Conservation (phyloP, 2,329 filamentous ascomycete species). For the Bipolaris bicolor region DNA sequence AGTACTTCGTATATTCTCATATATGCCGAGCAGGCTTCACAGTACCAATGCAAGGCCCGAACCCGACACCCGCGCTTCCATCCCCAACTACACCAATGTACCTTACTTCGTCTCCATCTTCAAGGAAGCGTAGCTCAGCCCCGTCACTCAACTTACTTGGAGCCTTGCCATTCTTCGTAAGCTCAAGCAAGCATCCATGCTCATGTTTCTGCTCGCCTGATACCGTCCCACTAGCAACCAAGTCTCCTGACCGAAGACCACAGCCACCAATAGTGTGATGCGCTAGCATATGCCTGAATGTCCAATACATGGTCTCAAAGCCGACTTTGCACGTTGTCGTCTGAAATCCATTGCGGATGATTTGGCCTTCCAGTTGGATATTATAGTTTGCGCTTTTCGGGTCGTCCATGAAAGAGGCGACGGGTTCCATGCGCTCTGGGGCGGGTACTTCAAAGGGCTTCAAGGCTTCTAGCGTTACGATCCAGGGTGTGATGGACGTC, state of each 20-base stretch:
- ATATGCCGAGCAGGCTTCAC: conserved; percentile 36
- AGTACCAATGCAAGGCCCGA: conserved; percentile 50
- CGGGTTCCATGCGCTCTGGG: conserved; percentile 27
- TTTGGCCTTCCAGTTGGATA: conserved; percentile 30
- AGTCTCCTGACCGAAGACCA: conserved; percentile 51
- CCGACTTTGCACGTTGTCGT: conserved; percentile 38
- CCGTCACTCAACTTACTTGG: conserved; percentile 37
- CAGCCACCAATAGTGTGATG: conserved; percentile 54
- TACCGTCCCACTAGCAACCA: conserved; percentile 55
- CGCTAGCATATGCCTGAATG: conserved; percentile 54
- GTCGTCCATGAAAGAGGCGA: conserved; percentile 36
- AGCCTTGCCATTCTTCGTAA: conserved; percentile 46
- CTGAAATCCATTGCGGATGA: conserved; percentile 25
- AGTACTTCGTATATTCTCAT: background rate
- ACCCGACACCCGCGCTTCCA: conserved; percentile 44
- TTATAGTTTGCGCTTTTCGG: conserved; percentile 31
- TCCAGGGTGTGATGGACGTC: conserved; percentile 67
- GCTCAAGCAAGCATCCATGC: conserved; percentile 53
- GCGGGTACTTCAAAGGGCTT: conserved; percentile 39
- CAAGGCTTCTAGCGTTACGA: conserved; percentile 66
- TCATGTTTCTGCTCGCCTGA: conserved; percentile 48
- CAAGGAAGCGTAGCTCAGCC: conserved; percentile 47
- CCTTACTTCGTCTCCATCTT: conserved; percentile 51
- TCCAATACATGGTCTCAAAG: conserved; percentile 54
- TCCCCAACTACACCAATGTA: conserved; percentile 47